These are phyloP conservation scores for Nicotiana noctiflora DNA, from an alignment of 257 asterid species.

Conservation along the genomic window DNA sequence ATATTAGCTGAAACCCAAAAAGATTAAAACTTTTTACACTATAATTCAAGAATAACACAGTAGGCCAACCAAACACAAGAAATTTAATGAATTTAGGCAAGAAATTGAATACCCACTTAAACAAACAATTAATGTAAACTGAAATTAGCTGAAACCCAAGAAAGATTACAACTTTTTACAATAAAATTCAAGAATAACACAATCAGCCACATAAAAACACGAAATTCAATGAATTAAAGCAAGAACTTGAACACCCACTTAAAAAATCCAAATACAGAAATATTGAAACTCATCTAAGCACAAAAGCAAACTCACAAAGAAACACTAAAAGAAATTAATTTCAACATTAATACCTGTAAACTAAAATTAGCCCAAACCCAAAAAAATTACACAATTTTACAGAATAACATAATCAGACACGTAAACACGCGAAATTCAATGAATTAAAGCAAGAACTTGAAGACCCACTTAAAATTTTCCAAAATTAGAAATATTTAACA, in stretches of 20 bases:
- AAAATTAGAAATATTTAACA: not conserved
- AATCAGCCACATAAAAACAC: not conserved
- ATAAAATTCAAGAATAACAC: not conserved
- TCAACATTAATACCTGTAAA: not conserved
- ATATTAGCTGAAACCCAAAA: not conserved
- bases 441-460: not conserved
- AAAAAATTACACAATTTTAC: conserved; percentile 10
- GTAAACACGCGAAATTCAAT: not conserved
- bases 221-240: not conserved
- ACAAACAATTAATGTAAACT: not conserved
- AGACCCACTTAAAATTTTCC: not conserved
- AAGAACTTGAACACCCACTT: not conserved
- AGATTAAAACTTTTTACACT: not conserved
- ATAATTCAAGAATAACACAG: not conserved
- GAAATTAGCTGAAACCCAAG: not conserved
- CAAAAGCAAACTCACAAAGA: not conserved
- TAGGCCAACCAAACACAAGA: not conserved
- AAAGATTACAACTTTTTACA: conserved; percentile 11
- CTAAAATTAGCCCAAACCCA: not conserved
- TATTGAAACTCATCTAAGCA: not conserved
- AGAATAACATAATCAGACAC: not conserved
- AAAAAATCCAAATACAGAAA: not conserved
- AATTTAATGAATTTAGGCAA: not conserved
- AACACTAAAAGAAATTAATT: not conserved
- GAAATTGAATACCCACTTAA: not conserved